phyloP scores from a whole-genome alignment of 495 filamentous ascomycete genomes.

The Trichoderma virens region DNA sequence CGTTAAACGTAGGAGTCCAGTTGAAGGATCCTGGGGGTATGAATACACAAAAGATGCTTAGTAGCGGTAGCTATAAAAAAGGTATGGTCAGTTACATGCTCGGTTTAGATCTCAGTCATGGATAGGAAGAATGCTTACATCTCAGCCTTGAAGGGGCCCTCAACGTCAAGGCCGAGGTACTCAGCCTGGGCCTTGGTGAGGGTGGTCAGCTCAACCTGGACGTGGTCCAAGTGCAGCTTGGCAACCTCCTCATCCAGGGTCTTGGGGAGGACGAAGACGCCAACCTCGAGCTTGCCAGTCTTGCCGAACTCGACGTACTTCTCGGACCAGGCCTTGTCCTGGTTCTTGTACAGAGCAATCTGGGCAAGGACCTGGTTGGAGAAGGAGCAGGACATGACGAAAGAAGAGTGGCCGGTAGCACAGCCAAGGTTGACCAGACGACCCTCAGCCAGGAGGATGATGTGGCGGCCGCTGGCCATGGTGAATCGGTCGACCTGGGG shows the following conservation, averaged over 20 bases:
- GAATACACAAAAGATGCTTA: constrained; percentile 26
- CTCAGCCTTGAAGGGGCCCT: constrained; percentile 94
- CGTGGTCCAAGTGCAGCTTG: constrained; percentile 82
- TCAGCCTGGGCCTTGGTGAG: constrained; percentile 83
- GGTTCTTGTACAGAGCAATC: constrained; percentile 94
- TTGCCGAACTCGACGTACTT: constrained; percentile 97
- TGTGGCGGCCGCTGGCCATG: constrained; percentile 89
- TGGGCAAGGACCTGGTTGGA: constrained; percentile 99
- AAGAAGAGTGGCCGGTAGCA: constrained; percentile 97
- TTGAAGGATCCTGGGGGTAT: constrained; percentile 12
- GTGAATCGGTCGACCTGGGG: constrained; percentile 97
- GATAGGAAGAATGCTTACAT: constrained; percentile 32
- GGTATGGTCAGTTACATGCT: constrained; percentile 24
- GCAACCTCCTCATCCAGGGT: constrained; percentile 97
- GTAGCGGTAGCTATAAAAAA: constrained; percentile 46
- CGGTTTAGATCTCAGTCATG: neutral
- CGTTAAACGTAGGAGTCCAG: constrained; percentile 10
- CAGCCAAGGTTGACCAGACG: constrained; percentile 99
- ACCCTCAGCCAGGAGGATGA: constrained; percentile 96
- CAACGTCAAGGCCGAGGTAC: constrained; percentile 75
- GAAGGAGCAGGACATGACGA: constrained; percentile 99
- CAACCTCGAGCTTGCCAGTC: constrained; percentile 73
- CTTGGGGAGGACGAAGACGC: constrained; percentile 98
- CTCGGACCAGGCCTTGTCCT: constrained; percentile 75
- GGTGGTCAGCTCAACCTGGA: constrained; percentile 87